Evolutionary conservation across 306 rosid genomes (phyloP).

Genomic region (Trifolium pratense): DNA sequence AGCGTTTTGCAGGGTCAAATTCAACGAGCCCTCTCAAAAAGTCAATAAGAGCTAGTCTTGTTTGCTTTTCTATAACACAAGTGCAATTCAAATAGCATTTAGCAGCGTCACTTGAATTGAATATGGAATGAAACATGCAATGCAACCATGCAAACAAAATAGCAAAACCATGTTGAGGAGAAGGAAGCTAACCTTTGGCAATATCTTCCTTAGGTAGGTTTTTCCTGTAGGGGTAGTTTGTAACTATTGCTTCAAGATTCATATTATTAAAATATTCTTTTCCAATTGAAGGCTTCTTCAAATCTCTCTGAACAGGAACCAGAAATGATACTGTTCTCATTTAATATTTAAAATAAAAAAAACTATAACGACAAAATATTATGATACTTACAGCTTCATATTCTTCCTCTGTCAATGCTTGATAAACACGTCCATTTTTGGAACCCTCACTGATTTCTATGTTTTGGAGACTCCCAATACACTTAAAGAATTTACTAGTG

Average conservation of each 20-base stretch:
- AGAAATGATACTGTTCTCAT: constrained; percentile 38
- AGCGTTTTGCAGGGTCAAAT: constrained; percentile 94
- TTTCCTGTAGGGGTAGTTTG: constrained; percentile 87
- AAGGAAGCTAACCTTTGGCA: constrained; percentile 70
- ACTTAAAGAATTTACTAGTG: constrained; percentile 89
- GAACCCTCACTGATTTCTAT: constrained; percentile 63
- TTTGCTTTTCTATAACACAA: constrained; percentile 74
- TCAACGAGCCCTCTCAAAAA: constrained; percentile 95
- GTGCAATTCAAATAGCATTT: constrained; percentile 45
- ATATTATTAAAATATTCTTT: constrained; percentile 89
- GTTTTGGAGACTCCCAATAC: constrained; percentile 72
- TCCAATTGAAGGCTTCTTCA: constrained; percentile 89
- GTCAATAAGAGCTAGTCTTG: constrained; percentile 89
- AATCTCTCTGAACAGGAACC: constrained; percentile 77
- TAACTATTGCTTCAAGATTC: constrained; percentile 92
- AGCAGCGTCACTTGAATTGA: constrained; percentile 40
- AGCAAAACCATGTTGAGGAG: constrained; percentile 33
- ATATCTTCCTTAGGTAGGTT: constrained; percentile 86
- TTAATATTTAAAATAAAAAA: constrained; percentile 11
- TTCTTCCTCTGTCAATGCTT: constrained; percentile 87
- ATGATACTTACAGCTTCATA: constrained; percentile 86
- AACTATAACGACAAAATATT: constrained; percentile 15
- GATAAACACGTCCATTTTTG: constrained; percentile 64
- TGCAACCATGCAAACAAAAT: not conserved
- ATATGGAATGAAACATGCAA: constrained; percentile 11